phyloP scores from a whole-genome alignment of 805 yeast genomes.

The Saccharomycopsis schoenii region DNA sequence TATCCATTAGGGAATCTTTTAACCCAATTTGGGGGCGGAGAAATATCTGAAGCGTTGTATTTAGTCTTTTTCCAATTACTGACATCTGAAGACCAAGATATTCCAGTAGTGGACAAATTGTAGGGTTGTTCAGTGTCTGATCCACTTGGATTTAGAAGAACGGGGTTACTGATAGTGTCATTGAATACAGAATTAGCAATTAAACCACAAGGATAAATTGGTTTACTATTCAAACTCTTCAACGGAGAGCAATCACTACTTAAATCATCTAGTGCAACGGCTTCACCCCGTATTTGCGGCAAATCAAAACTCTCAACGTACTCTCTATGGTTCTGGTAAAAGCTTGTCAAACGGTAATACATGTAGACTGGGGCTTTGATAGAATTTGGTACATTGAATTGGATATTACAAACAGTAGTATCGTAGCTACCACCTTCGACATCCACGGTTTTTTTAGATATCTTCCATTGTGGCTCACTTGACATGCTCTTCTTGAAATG shows the following conservation, averaged over 20 bases:
- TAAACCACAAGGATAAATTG: slow-evolving; percentile 68
- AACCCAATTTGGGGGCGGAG: slow-evolving; percentile 80
- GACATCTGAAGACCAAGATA: slow-evolving; percentile 66
- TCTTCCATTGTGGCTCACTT: slow-evolving; percentile 48
- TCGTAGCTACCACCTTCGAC: slow-evolving; percentile 21
- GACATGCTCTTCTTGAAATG: slow-evolving; percentile 42
- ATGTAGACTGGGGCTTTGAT: slow-evolving; percentile 63
- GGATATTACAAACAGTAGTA: slow-evolving; percentile 47
- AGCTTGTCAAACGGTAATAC: slow-evolving; percentile 83
- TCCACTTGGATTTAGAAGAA: slow-evolving; percentile 22
- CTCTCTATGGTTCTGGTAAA: slow-evolving; percentile 90
- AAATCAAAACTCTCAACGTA: slow-evolving; percentile 82
- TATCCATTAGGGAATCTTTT: slow-evolving; percentile 66
- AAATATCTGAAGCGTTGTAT: slow-evolving; percentile 50
- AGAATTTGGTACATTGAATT: slow-evolving; percentile 62
- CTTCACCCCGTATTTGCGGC: slow-evolving; percentile 70
- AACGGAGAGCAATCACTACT: slow-evolving; percentile 31
- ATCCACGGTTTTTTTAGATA: slow-evolving; percentile 29
- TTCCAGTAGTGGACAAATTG: slow-evolving; percentile 41
- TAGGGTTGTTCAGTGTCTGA: slow-evolving; percentile 29
- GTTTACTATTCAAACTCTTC: slow-evolving; percentile 14
- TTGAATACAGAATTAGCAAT: slow-evolving; percentile 75
- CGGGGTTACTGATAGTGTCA: slow-evolving; percentile 54
- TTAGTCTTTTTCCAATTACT: slow-evolving; percentile 53
- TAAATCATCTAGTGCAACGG: slow-evolving; percentile 44